These are phyloP conservation scores for Sphagnum magellanicum DNA, from an alignment of 228 moss, liverwort and hornwort genomes.

Conservation along the genomic window DNA sequence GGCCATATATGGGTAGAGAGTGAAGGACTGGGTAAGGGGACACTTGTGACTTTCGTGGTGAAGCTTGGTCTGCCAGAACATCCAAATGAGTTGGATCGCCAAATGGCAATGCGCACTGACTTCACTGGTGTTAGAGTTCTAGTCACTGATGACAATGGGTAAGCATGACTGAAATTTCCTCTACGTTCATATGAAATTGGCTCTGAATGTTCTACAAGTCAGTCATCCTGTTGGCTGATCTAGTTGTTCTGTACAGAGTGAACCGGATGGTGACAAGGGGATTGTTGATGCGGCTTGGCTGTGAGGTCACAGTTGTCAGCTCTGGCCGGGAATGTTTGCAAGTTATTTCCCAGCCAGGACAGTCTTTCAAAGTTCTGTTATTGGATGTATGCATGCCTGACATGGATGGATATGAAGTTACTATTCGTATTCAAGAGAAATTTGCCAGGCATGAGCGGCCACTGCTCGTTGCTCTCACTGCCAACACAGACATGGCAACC, in stretches of 20 bases:
- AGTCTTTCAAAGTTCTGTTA: slow-evolving; percentile 70
- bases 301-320: slow-evolving; percentile 93
- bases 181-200: not conserved
- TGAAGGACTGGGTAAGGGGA: slow-evolving; percentile 47
- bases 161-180: slow-evolving; percentile 4
- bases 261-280: slow-evolving; percentile 99
- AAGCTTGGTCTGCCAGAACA: slow-evolving; percentile 46
- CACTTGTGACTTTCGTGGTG: slow-evolving; percentile 40
- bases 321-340: slow-evolving; percentile 90
- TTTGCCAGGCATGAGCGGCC: slow-evolving; percentile 64
- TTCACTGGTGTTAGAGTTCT: slow-evolving; percentile 51
- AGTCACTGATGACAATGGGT: slow-evolving; percentile 64
- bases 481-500: slow-evolving; percentile 53
- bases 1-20: slow-evolving; percentile 57
- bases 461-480: slow-evolving; percentile 57
- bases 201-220: too few relatives aligned
- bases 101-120: slow-evolving; percentile 31
- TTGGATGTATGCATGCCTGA: slow-evolving; percentile 98
- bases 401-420: slow-evolving; percentile 74
- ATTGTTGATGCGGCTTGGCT: slow-evolving; percentile 87
- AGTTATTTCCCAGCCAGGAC: slow-evolving; percentile 80
- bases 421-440: slow-evolving; percentile 59
- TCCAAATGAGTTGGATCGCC: slow-evolving; percentile 32
- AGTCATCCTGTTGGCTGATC: not conserved
- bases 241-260: slow-evolving; percentile 43